Conservation (phyloP, 371 early-diverging fungal genomes). For the Apophysomyces variabilis region DNA sequence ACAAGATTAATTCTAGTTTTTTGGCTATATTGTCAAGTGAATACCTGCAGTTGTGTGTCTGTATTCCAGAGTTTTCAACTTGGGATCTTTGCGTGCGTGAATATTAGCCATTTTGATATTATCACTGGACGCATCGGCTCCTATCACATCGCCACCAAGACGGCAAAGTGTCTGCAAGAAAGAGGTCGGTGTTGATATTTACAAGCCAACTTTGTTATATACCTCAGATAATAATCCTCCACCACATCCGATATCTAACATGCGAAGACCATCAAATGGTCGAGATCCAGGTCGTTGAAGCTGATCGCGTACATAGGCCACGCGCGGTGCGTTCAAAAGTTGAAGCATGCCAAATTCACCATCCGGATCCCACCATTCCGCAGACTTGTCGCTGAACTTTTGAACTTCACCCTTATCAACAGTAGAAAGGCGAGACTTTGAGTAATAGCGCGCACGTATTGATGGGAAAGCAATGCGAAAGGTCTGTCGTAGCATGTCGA, state of each 20-base stretch:
- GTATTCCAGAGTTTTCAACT: slow-evolving; percentile 65
- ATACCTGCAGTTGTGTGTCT: slow-evolving; percentile 72
- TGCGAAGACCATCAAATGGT: slow-evolving; percentile 65
- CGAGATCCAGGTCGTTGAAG: slow-evolving; percentile 32
- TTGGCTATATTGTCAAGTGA: slow-evolving; percentile 10
- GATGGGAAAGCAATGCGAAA: background rate
- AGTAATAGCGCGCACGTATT: background rate
- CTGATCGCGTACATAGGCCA: slow-evolving; percentile 76
- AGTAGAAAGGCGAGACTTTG: slow-evolving; percentile 35
- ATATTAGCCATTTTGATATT: slow-evolving; percentile 82
- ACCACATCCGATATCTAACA: slow-evolving; percentile 96
- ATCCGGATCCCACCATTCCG: slow-evolving; percentile 92
- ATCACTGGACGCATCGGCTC: slow-evolving; percentile 85
- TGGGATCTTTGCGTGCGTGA: slow-evolving; percentile 72
- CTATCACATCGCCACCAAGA: slow-evolving; percentile 82
- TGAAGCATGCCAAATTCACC: slow-evolving; percentile 91
- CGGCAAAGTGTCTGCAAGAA: slow-evolving; percentile 67
- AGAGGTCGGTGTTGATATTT: background rate
- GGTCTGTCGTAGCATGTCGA: slow-evolving; percentile 1
- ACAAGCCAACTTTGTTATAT: slow-evolving; percentile 10
- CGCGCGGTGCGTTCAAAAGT: slow-evolving; percentile 86
- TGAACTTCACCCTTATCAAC: slow-evolving; percentile 78
- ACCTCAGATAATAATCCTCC: slow-evolving; percentile 93
- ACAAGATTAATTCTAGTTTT: slow-evolving; percentile 1
- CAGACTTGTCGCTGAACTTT: slow-evolving; percentile 79